Base-by-base conservation (phyloP, 2,329 filamentous ascomycete genomes). In the Diplodia mutila region DNA sequence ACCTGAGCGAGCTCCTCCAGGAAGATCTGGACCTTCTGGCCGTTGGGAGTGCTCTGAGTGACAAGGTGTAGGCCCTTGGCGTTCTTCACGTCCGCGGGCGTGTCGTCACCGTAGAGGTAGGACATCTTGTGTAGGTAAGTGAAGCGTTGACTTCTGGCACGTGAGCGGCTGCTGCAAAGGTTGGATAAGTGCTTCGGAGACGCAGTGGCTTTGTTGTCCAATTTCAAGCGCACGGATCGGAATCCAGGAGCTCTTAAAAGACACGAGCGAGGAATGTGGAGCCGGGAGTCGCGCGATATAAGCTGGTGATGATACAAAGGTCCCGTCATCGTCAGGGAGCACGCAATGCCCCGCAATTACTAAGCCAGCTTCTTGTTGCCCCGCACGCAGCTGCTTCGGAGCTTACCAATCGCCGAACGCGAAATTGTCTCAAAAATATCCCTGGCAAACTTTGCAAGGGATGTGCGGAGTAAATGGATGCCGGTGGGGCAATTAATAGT, bases 1-100 rank as follows among this genome's bases (percentile, higher is more conserved):
- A 74, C 69, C 18, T 83, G 81, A 51, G 82, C 81, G 27, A 87
- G 76, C 72, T 87, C 85, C 71, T 87, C 85, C n/a, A 86, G 81
- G 69, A 85, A 76, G 72, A 86, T 85, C 72, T 85, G 83, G 1
- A 84, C 81, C 25, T 84, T 84, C 69, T 83, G 78, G 32, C 84
- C 83, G 73, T 86, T 86, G 49, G 83, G 84, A 1, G 84, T 85
- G 70, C 74, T 80, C 72, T 79, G 77, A 0, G 84, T 86, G 72
- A 86, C 78, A 3, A 86, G 75, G 71, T 86, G 83, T 42, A 86
- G 78, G 46, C 84, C 85, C 75, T 73, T 83, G 68, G 82, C 81
- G 65, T 82, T 77, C 72, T 81, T 81, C 68, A 84, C 80, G 27
- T 81, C 79, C 12, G 75, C 75, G 11, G 81, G 82, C 1, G 82